phyloP scores from a whole-genome alignment of 169 alveolate genomes.

The Perkinsus olseni region DNA sequence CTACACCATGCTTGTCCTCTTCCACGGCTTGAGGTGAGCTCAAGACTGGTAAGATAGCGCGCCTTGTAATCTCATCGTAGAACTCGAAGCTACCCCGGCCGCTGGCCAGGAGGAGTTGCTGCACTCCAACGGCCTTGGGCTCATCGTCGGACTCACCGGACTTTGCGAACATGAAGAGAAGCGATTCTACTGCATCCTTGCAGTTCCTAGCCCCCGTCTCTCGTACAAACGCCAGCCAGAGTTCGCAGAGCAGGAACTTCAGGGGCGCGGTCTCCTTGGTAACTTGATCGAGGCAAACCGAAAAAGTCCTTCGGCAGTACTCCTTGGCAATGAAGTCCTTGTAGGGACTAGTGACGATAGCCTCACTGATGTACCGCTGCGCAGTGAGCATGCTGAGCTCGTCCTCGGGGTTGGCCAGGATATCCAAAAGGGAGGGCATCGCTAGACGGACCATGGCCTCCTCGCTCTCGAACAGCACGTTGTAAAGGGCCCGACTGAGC shows the following conservation, averaged over 20 bases:
- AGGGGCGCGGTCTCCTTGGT: not conserved
- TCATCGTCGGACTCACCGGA: not conserved
- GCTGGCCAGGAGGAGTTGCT: not conserved
- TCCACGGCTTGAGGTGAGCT: not conserved
- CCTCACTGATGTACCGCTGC: not conserved
- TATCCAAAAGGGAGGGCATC: not conserved
- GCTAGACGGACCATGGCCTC: not conserved
- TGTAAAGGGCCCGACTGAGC: not conserved
- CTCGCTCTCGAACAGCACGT: not conserved
- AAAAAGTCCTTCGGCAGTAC: not conserved
- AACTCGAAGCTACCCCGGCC: not conserved
- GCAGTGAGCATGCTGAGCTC: conserved; percentile 1
- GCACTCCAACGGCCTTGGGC: not conserved
- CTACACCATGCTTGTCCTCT: not conserved
- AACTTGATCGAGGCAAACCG: not conserved
- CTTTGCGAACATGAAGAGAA: not conserved
- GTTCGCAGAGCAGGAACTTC: not conserved
- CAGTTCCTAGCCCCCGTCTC: not conserved
- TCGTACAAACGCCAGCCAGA: not conserved
- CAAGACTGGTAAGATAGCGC: not conserved
- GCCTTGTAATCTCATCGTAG: not conserved
- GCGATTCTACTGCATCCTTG: not conserved
- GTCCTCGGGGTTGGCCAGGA: not conserved
- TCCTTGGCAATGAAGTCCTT: not conserved
- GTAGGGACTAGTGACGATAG: not conserved